These are phyloP conservation scores for Pythium utonaiense DNA, from an alignment of 352 stramenopile genomes.

Conservation along the genomic window DNA sequence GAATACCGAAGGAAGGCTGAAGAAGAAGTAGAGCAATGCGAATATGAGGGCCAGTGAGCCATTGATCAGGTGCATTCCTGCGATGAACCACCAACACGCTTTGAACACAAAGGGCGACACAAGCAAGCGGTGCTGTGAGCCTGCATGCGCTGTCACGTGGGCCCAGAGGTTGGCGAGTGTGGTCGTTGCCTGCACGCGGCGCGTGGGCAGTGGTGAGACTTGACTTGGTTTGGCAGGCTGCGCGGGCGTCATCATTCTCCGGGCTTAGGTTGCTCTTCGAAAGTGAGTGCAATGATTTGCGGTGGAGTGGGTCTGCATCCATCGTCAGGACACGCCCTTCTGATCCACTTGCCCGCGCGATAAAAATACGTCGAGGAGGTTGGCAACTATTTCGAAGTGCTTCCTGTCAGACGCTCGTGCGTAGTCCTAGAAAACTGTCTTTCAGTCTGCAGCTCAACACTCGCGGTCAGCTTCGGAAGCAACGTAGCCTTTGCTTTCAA, in stretches of 20 bases:
- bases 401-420: no score
- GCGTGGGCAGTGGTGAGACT: not conserved
- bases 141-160: not conserved
- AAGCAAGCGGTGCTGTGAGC: slow-evolving; percentile 8
- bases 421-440: no score
- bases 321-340: no score
- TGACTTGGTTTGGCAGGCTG: not conserved
- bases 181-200: not conserved
- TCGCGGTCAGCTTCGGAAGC: no score
- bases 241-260: not conserved
- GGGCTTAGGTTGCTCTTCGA: no score
- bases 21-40: slow-evolving; percentile 14
- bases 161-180: slow-evolving; percentile 3
- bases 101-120: slow-evolving; percentile 11
- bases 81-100: slow-evolving; percentile 16
- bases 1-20: slow-evolving; percentile 17
- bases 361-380: no score
- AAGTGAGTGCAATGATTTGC: no score
- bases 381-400: no score
- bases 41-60: slow-evolving; percentile 8
- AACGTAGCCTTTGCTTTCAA: no score
- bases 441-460: no score
- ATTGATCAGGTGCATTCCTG: slow-evolving; percentile 14
- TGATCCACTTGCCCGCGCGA: no score
- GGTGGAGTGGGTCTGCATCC: no score